Evolutionary conservation across 441 rosid genomes (phyloP), one percentile per base, ranked within the genome.

Genomic region (Syzygium syzygioides): DNA sequence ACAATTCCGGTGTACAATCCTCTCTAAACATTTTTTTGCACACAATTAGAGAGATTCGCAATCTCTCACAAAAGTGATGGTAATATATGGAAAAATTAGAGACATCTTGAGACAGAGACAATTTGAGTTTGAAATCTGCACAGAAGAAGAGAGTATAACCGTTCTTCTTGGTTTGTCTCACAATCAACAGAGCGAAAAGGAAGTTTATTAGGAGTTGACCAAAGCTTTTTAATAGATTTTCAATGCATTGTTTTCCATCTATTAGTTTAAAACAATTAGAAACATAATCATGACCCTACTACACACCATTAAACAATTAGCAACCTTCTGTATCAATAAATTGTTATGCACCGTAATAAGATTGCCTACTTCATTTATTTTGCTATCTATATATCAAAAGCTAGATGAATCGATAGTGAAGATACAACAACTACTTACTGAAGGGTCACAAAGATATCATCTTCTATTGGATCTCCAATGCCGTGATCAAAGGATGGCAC

Each of bases 401-500:
- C n/a, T 37, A 71, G 83, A 71, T 23, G 80, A 71, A 37, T 71
- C 8, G 9, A 37, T 57, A 53, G 17, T 45, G 19, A 88, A 79
- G 90, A 88, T 85, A 87, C 57, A 34, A 37, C 79, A 80, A 79
- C 56, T 79, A 95, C 99, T 98, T 92, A 98, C 99, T 96, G 96
- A 89, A 93, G 91, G 92, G 95, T 93, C 88, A 98, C 92, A 92
- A 96, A 94, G 88, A 98, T 96, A 91, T 96, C 97, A 83, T 94
- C 96, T 93, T 98, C 98, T 89, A 98, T 91, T 28, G 98, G 99
- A 92, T 98, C 98, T 80, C 99, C 99, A 90, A 96, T 92, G 87
- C 98, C 96, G 86, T 98, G 99, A 93, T 96, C 97, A 87, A 98
- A 98, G 54, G 98, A 95, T 85, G 99, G 98, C 52, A 91, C 99